Percentiles rank a stretch among this genome's conserved stretches.
phyloP scores from a whole-genome alignment of 192 early-diverging fungal species.

The Coemansia sp. region DNA sequence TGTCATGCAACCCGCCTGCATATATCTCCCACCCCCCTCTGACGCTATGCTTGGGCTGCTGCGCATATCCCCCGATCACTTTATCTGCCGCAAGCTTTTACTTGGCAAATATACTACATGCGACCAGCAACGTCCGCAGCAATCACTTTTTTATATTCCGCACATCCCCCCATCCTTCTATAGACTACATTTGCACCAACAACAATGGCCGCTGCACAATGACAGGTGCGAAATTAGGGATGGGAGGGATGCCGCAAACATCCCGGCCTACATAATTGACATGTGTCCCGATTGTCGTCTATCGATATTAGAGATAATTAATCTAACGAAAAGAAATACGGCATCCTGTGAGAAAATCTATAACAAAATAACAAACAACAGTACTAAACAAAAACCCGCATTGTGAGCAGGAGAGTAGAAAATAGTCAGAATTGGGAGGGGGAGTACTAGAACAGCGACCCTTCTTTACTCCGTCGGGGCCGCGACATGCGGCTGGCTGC shows the following conservation, averaged over 20 bases:
- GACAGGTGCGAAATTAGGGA: conserved; percentile 8
- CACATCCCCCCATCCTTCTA: background rate
- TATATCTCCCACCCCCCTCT: conserved; percentile 1
- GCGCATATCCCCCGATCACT: conserved; percentile 2
- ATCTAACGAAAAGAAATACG: background rate
- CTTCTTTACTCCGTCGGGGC: conserved; percentile 47
- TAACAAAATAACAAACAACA: background rate
- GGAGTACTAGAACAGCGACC: conserved; percentile 33
- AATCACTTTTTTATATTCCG: background rate
- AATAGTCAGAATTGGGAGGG: background rate
- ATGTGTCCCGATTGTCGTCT: background rate
- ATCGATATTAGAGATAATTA: conserved; percentile 5
- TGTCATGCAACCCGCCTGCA: conserved; percentile 1
- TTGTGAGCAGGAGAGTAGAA: background rate
- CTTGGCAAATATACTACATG: background rate
- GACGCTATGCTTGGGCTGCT: background rate
- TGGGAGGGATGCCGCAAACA: background rate
- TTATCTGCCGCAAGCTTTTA: background rate
- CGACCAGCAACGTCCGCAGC: background rate
- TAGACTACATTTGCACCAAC: background rate
- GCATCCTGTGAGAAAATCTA: conserved; percentile 2
- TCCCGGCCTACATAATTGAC: background rate
- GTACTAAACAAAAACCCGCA: background rate
- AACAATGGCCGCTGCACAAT: conserved; percentile 2
- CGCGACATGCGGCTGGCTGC: conserved; percentile 22